These are phyloP conservation scores for Leptomonas seymouri DNA, from an alignment of 208 protist species.

Conservation along the genomic window DNA sequence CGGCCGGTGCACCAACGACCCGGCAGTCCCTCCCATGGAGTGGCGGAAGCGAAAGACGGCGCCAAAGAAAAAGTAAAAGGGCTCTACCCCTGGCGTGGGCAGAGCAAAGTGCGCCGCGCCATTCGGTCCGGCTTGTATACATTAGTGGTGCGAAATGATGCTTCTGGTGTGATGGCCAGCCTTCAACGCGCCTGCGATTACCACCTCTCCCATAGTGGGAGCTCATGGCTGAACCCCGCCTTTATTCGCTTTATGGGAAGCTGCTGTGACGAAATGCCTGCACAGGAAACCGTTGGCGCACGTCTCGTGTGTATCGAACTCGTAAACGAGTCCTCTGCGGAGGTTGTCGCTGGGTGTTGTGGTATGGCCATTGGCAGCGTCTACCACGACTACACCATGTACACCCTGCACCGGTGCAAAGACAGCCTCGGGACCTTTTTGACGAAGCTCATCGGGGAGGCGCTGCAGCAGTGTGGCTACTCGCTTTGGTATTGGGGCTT, in stretches of 20 bases:
- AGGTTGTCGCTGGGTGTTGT: conserved; percentile 64
- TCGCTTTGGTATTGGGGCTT: conserved; percentile 84
- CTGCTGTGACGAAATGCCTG: neutral
- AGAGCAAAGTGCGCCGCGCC: conserved; percentile 47
- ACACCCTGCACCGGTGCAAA: conserved; percentile 35
- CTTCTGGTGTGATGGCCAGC: conserved; percentile 32
- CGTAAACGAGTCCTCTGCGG: conserved; percentile 30
- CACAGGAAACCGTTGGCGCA: conserved; percentile 8
- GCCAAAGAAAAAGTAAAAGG: neutral
- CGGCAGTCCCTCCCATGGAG: neutral
- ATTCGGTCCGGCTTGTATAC: conserved; percentile 43
- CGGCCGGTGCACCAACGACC: too few relatives aligned
- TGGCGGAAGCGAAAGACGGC: neutral
- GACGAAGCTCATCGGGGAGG: conserved; percentile 72
- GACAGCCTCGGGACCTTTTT: conserved; percentile 55
- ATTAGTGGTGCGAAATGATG: conserved; percentile 45
- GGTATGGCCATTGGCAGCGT: conserved; percentile 60
- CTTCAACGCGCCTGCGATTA: conserved; percentile 49
- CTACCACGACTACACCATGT: conserved; percentile 88
- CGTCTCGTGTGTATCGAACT: conserved; percentile 57
- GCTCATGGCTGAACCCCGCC: conserved; percentile 48
- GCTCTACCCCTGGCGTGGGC: conserved; percentile 43
- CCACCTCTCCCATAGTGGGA: conserved; percentile 22
- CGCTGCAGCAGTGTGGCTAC: conserved; percentile 76
- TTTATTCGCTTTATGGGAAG: conserved; percentile 26